Evolutionary conservation across 306 rosid species (phyloP).

Genomic region (Rubus idaeus): DNA sequence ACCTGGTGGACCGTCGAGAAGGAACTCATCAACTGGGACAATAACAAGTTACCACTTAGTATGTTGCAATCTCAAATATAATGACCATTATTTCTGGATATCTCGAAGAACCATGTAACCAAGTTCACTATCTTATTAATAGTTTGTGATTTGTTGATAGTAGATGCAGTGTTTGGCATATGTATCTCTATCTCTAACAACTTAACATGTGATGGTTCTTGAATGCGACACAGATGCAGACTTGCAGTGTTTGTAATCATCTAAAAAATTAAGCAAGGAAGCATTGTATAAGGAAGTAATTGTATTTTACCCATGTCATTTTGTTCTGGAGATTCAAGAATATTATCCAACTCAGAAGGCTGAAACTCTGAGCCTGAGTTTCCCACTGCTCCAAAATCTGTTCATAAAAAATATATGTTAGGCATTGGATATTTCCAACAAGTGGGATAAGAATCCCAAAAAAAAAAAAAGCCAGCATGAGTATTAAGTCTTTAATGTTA

Average conservation of each 20-base stretch:
- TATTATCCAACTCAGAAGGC: background rate
- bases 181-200: background rate
- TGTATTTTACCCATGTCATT: slow-evolving; percentile 16
- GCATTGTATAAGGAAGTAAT: background rate
- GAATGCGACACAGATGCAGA: background rate
- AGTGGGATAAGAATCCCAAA: background rate
- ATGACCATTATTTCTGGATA: background rate
- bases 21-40: slow-evolving; percentile 13
- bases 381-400: slow-evolving; percentile 11
- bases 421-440: background rate
- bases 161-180: background rate
- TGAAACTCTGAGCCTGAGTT: slow-evolving; percentile 16
- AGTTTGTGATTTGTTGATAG: background rate
- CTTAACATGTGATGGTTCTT: background rate
- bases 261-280: background rate
- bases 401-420: background rate
- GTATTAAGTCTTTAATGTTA: background rate
- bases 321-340: slow-evolving; percentile 13
- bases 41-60: background rate
- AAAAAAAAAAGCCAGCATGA: background rate
- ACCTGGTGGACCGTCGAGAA: background rate
- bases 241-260: too few species aligned
- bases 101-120: background rate
- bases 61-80: background rate
- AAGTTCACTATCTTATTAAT: background rate